phyloP scores from a whole-genome alignment of 768 basidiomycete genomes.

The Hypsizygus marmoreus region DNA sequence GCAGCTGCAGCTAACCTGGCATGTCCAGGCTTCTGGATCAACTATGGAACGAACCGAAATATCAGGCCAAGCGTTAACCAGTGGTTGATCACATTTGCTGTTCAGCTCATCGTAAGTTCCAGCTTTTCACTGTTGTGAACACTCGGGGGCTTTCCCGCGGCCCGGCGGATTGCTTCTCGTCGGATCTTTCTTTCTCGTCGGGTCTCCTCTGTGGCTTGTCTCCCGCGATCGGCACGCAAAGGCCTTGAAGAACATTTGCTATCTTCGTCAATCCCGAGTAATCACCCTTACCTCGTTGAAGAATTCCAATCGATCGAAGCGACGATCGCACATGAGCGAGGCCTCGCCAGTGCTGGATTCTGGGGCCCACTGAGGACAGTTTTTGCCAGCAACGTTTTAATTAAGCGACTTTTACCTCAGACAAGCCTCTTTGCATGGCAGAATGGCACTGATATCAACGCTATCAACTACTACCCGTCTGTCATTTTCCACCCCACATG shows the following conservation, averaged over 20 bases:
- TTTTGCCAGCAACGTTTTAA: slow-evolving; percentile 24
- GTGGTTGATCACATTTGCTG: slow-evolving; percentile 40
- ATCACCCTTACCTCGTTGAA: slow-evolving; percentile 30
- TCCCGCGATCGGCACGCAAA: slow-evolving; percentile 33
- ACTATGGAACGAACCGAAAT: slow-evolving; percentile 36
- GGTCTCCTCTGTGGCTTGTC: slow-evolving; percentile 40
- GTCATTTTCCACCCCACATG: neutral
- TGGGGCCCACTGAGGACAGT: slow-evolving; percentile 33
- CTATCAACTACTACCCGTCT: slow-evolving; percentile 47
- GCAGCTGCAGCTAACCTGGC: too few species aligned
- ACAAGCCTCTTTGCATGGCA: slow-evolving; percentile 44
- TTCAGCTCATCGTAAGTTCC: slow-evolving; percentile 35
- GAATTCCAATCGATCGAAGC: slow-evolving; percentile 34
- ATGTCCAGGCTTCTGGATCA: slow-evolving; percentile 36
- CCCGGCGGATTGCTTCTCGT: slow-evolving; percentile 36
- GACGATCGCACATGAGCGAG: slow-evolving; percentile 33
- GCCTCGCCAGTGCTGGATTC: slow-evolving; percentile 35
- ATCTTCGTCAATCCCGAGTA: slow-evolving; percentile 31
- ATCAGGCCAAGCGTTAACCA: slow-evolving; percentile 29
- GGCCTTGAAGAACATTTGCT: slow-evolving; percentile 33
- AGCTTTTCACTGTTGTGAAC: too few species aligned
- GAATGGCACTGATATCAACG: slow-evolving; percentile 48
- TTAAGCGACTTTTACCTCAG: slow-evolving; percentile 38
- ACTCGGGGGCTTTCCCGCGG: too few species aligned
- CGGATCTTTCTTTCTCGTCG: slow-evolving; percentile 32